These are phyloP conservation scores for Ganoderma sp. DNA, from an alignment of 1,284 basidiomycete genomes.

Conservation along the genomic window DNA sequence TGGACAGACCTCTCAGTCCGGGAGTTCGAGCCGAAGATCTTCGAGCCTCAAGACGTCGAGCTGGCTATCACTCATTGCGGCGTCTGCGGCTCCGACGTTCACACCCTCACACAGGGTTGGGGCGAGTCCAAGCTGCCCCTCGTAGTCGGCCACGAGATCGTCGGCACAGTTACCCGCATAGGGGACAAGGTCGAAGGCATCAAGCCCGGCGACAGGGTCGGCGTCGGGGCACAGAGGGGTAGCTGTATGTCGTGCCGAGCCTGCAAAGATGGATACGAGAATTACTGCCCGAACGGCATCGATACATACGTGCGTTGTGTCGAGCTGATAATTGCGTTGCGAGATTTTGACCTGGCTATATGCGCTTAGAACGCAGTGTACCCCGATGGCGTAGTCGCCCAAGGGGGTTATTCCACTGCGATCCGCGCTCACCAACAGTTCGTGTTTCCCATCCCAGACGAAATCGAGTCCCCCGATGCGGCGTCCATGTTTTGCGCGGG, in stretches of 20 bases:
- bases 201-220: conserved; percentile 67
- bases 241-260: conserved; percentile 58
- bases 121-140: conserved; percentile 48
- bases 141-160: conserved; percentile 64
- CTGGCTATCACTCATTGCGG: conserved; percentile 48
- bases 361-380: conserved; percentile 32
- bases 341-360: not conserved
- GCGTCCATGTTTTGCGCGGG: conserved; percentile 68
- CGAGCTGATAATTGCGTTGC: not conserved
- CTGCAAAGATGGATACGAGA: conserved; percentile 62
- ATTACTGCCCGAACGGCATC: conserved; percentile 50
- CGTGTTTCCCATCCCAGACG: conserved; percentile 73
- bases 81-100: conserved; percentile 58
- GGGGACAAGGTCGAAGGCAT: conserved; percentile 60
- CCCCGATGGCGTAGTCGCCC: conserved; percentile 57
- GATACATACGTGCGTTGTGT: conserved; percentile 31
- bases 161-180: conserved; percentile 60
- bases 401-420: conserved; percentile 70
- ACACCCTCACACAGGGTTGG: conserved; percentile 59
- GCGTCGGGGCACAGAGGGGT: conserved; percentile 66
- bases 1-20: conserved; percentile 53
- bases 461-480: conserved; percentile 56
- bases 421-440: conserved; percentile 72
- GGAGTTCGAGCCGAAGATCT: conserved; percentile 43
- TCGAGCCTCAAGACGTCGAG: conserved; percentile 44